Percentiles rank a stretch among this genome's conserved stretches.
These are phyloP conservation scores for Erysimum pusillum DNA, from an alignment of 441 rosid species.

Conservation along the genomic window DNA sequence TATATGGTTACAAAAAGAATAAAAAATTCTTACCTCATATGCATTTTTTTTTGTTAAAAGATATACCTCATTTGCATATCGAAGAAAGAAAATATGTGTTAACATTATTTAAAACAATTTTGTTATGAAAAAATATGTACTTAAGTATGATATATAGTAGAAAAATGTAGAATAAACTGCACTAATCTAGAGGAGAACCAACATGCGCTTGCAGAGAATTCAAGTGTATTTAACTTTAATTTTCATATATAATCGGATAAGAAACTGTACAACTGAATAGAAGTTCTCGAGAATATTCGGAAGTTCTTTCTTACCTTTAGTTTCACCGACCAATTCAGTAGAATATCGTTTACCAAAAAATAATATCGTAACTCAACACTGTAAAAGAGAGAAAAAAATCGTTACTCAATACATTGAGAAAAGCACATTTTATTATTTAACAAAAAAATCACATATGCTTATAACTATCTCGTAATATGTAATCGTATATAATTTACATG, in stretches of 20 bases:
- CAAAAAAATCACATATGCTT: background rate
- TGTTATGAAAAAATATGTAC: background rate
- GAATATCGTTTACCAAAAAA: slow-evolving; percentile 31
- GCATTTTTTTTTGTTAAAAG: too few relatives aligned
- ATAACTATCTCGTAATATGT: slow-evolving; percentile 24
- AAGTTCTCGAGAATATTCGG: slow-evolving; percentile 40
- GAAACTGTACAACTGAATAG: slow-evolving; percentile 8
- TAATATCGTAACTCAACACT: slow-evolving; percentile 23
- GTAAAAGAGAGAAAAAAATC: background rate
- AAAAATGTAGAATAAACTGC: slow-evolving; percentile 14
- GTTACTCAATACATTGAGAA: slow-evolving; percentile 1
- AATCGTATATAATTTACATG: background rate
- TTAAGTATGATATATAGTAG: background rate
- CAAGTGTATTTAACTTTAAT: background rate
- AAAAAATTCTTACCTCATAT: background rate
- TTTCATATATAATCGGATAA: background rate
- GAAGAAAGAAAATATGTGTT: background rate
- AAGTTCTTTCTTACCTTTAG: slow-evolving; percentile 23
- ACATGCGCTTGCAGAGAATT: slow-evolving; percentile 40
- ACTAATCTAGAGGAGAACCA: slow-evolving; percentile 46
- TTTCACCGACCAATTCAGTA: slow-evolving; percentile 41
- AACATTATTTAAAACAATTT: background rate
- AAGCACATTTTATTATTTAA: background rate
- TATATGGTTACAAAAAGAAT: background rate
- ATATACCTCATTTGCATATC: too few relatives aligned